phyloP scores from a whole-genome alignment of 2,329 filamentous ascomycete genomes.

The Phaeosphaeriaceae sp. region DNA sequence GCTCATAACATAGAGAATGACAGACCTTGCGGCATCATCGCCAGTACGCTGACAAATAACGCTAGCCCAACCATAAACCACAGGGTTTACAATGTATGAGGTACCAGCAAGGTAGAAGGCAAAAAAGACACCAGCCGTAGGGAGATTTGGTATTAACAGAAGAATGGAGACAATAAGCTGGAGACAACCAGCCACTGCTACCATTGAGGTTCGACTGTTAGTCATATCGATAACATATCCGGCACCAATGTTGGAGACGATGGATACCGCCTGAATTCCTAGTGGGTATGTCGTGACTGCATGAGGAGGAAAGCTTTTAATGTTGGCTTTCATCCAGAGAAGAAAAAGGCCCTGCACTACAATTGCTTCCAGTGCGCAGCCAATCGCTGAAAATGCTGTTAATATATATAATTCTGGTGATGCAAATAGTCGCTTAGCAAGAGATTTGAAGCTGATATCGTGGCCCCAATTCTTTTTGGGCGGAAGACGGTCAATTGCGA shows the following conservation, averaged over 20 bases:
- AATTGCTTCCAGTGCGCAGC: slow-evolving; percentile 46
- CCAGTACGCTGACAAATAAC: slow-evolving; percentile 46
- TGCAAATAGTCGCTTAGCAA: slow-evolving; percentile 27
- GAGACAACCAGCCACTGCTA: slow-evolving; percentile 38
- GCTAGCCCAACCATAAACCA: slow-evolving; percentile 51
- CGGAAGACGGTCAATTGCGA: slow-evolving; percentile 34
- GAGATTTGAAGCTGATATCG: slow-evolving; percentile 30
- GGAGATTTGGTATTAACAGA: slow-evolving; percentile 41
- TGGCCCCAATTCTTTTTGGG: slow-evolving; percentile 33
- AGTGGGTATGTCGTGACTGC: slow-evolving; percentile 65
- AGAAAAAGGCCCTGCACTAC: slow-evolving; percentile 34
- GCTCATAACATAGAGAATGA: slow-evolving; percentile 53
- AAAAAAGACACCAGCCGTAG: slow-evolving; percentile 44
- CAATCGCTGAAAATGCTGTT: slow-evolving; percentile 48
- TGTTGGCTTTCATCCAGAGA: slow-evolving; percentile 32
- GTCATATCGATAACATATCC: slow-evolving; percentile 50
- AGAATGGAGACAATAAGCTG: slow-evolving; percentile 45
- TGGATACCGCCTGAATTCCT: slow-evolving; percentile 63
- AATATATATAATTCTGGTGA: slow-evolving; percentile 48
- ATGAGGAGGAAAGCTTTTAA: slow-evolving; percentile 41
- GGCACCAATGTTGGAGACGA: slow-evolving; percentile 54
- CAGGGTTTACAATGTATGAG: slow-evolving; percentile 51
- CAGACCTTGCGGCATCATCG: slow-evolving; percentile 51
- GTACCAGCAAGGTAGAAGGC: slow-evolving; percentile 50
- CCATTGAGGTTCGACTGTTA: slow-evolving; percentile 44